Conservation (phyloP, 2,329 filamentous ascomycete species). For the Geosmithia morbida region DNA sequence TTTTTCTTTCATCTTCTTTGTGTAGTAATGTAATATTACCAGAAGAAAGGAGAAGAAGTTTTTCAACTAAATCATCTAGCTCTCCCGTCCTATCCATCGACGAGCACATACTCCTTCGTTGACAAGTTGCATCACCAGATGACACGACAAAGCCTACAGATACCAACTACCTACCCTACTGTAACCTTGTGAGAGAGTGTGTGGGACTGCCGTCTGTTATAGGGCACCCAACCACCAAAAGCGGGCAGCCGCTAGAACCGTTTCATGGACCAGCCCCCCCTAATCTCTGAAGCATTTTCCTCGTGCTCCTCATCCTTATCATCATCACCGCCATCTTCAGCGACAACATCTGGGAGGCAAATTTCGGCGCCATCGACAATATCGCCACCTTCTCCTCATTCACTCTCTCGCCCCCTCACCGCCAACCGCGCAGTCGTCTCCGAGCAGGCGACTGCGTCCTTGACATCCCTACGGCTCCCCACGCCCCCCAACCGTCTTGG, state of each 20-base stretch:
- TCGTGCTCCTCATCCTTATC: background rate
- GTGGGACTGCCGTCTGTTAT: background rate
- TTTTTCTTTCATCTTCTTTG: too few relatives aligned
- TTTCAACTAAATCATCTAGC: background rate
- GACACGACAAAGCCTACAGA: background rate
- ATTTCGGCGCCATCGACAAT: background rate
- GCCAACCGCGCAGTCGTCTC: constrained; percentile 3
- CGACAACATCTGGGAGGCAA: background rate
- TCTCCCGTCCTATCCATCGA: background rate
- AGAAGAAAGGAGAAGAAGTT: background rate
- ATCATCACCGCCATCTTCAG: background rate
- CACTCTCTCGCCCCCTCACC: background rate
- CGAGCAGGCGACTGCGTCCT: constrained; percentile 3
- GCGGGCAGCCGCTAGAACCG: background rate
- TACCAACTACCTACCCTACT: too few relatives aligned
- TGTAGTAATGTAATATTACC: background rate
- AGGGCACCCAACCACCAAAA: background rate
- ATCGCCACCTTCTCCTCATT: background rate
- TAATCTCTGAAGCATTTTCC: background rate
- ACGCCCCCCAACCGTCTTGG: constrained; percentile 2
- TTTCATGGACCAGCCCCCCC: background rate
- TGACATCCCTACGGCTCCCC: constrained; percentile 3
- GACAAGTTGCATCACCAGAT: background rate
- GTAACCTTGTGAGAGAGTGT: background rate
- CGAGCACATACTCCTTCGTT: background rate